Conservation (phyloP, 2,329 filamentous ascomycete genomes). For the Penicillium palitans region DNA sequence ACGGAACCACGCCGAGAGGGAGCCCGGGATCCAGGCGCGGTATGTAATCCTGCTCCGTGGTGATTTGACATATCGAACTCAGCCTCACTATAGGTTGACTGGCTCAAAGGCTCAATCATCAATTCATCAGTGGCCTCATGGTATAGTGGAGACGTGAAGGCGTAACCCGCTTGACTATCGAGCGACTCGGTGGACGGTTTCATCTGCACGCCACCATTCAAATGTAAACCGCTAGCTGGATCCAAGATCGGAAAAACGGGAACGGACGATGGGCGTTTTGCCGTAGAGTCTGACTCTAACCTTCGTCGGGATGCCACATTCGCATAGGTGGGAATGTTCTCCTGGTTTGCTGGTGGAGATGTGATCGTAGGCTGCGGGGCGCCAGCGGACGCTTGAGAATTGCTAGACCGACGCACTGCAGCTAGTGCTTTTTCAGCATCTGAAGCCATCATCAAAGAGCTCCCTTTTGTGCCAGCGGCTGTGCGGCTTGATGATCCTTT, state of each 20-base stretch:
- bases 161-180: slow-evolving; percentile 25
- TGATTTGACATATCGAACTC: slow-evolving; percentile 24
- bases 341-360: slow-evolving; percentile 19
- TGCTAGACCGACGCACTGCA: slow-evolving; percentile 40
- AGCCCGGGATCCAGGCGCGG: slow-evolving; percentile 28
- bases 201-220: slow-evolving; percentile 21
- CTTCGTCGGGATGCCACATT: slow-evolving; percentile 31
- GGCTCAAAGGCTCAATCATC: slow-evolving; percentile 26
- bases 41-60: slow-evolving; percentile 23
- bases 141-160: slow-evolving; percentile 32
- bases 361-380: slow-evolving; percentile 5
- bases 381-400: slow-evolving; percentile 29
- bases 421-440: slow-evolving; percentile 42
- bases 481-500: slow-evolving; percentile 33
- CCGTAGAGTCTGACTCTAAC: slow-evolving; percentile 14
- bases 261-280: slow-evolving; percentile 27
- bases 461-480: slow-evolving; percentile 16
- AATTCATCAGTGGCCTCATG: slow-evolving; percentile 28
- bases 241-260: slow-evolving; percentile 18
- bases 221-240: slow-evolving; percentile 14
- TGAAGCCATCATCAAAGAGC: slow-evolving; percentile 30
- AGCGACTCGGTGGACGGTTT: slow-evolving; percentile 37
- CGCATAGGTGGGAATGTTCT: slow-evolving; percentile 39
- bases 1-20: slow-evolving; percentile 26
- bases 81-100: slow-evolving; percentile 37